A percentile compares a stretch with the other conserved stretches of the same genome.
These are phyloP conservation scores for Vaccinium myrtillus DNA, from an alignment of 148 eudicot genomes.

Conservation along the genomic window DNA sequence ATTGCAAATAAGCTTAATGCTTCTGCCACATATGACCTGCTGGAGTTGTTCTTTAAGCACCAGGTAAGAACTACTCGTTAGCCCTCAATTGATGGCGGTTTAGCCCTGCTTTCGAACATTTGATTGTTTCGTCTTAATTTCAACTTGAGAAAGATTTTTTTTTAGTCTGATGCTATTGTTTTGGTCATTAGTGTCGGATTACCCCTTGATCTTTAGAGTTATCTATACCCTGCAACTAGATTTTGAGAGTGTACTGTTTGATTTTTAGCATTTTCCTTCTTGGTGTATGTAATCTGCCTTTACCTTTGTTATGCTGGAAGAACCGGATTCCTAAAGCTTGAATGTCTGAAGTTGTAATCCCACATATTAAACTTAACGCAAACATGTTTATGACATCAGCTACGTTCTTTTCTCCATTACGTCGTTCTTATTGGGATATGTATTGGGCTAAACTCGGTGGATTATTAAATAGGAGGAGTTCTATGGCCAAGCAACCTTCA, in stretches of 20 bases:
- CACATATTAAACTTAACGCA: too few relatives aligned
- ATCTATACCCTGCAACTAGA: neutral
- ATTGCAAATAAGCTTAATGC: constrained; percentile 53
- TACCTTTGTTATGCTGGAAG: neutral
- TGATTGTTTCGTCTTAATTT: neutral
- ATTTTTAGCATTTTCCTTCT: neutral
- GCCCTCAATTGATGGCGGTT: too few relatives aligned
- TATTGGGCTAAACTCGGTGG: neutral
- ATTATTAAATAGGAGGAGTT: constrained; percentile 48
- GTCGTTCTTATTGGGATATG: neutral
- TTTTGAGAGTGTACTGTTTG: neutral
- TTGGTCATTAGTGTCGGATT: neutral
- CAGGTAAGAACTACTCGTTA: constrained; percentile 43
- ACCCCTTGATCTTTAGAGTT: neutral
- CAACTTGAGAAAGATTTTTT: neutral
- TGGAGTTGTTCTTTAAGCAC: constrained; percentile 63
- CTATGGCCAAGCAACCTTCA: constrained; percentile 48
- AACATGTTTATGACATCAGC: too few relatives aligned
- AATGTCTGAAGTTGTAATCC: too few relatives aligned
- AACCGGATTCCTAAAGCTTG: too few relatives aligned
- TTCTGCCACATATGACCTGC: constrained; percentile 64
- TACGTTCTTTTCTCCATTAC: neutral
- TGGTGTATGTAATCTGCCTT: neutral
- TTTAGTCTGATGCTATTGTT: neutral
- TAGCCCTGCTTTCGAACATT: neutral